Conservation (phyloP, 2,329 filamentous ascomycete genomes). For the Talaromyces sp. region DNA sequence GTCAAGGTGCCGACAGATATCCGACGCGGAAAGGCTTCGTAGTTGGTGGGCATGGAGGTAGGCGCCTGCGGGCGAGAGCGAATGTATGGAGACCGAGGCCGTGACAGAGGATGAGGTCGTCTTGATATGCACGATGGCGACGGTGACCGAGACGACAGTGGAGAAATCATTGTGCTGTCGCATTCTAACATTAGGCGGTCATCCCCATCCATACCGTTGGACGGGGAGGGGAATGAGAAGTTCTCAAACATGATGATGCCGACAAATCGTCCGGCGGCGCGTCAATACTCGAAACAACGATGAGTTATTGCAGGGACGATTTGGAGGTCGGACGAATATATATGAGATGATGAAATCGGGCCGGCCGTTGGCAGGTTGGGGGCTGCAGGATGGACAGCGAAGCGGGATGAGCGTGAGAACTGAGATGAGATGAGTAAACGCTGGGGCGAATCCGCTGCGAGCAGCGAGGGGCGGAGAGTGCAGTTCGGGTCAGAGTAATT, state of each 20-base stretch:
- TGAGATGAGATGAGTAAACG: neutral
- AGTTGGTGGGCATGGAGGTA: constrained; percentile 41
- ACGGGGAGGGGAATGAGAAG: constrained; percentile 38
- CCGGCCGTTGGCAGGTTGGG: neutral
- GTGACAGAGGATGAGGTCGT: constrained; percentile 24
- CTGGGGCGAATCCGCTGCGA: neutral
- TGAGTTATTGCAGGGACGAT: neutral
- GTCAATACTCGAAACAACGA: neutral
- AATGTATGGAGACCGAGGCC: constrained; percentile 27
- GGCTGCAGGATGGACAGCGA: neutral
- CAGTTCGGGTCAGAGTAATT: too few relatives aligned
- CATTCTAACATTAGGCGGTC: constrained; percentile 32
- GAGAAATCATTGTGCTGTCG: constrained; percentile 35
- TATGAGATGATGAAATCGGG: neutral
- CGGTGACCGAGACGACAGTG: constrained; percentile 38
- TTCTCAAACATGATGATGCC: constrained; percentile 34
- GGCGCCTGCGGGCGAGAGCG: constrained; percentile 32
- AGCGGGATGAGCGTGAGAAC: neutral
- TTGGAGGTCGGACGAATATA: neutral
- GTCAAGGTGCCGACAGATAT: constrained; percentile 39
- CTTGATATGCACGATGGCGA: constrained; percentile 35
- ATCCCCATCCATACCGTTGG: constrained; percentile 28
- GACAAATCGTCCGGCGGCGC: neutral
- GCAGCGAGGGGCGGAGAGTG: neutral
- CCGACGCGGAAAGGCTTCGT: constrained; percentile 28